Evolutionary conservation across 2,329 filamentous ascomycete species (phyloP).

Genomic region (Fusarium neocosmosporiellum): DNA sequence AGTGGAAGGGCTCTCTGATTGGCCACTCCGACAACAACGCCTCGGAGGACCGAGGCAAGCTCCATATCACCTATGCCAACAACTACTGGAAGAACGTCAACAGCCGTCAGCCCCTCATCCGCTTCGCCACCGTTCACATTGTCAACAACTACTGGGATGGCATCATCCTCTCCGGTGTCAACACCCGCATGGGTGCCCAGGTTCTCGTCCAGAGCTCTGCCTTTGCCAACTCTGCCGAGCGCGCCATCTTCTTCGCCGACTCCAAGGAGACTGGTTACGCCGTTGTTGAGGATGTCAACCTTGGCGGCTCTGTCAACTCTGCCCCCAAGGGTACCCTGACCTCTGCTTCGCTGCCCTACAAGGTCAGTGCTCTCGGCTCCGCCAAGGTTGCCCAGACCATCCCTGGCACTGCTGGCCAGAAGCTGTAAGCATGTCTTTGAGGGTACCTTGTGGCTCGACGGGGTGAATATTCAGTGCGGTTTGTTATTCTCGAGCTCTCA

Average conservation of each 20-base stretch:
- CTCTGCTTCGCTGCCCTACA: conserved; percentile 65
- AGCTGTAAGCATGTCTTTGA: conserved; percentile 13
- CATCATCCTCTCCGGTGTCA: conserved; percentile 59
- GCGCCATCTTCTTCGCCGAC: conserved; percentile 53
- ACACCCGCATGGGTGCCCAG: conserved; percentile 66
- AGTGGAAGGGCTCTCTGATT: conserved; percentile 68
- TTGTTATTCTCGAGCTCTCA: background rate
- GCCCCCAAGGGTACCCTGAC: conserved; percentile 63
- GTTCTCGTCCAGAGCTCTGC: conserved; percentile 66
- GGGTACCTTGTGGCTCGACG: background rate
- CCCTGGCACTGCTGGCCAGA: conserved; percentile 53
- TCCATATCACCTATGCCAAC: conserved; percentile 73
- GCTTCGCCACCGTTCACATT: conserved; percentile 74
- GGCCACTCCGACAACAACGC: conserved; percentile 69
- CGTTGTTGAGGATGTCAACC: conserved; percentile 53
- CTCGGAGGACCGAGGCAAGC: conserved; percentile 68
- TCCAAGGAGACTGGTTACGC: conserved; percentile 57
- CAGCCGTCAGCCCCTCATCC: conserved; percentile 70
- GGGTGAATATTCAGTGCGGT: background rate
- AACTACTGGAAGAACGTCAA: conserved; percentile 74
- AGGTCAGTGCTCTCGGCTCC: conserved; percentile 56
- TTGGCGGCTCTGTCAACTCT: conserved; percentile 50
- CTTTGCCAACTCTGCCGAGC: conserved; percentile 55
- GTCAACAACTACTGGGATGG: conserved; percentile 65
- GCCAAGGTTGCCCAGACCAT: conserved; percentile 57